Evolutionary conservation across 345 rosid genomes (phyloP).

Genomic region (Populus deltoides): DNA sequence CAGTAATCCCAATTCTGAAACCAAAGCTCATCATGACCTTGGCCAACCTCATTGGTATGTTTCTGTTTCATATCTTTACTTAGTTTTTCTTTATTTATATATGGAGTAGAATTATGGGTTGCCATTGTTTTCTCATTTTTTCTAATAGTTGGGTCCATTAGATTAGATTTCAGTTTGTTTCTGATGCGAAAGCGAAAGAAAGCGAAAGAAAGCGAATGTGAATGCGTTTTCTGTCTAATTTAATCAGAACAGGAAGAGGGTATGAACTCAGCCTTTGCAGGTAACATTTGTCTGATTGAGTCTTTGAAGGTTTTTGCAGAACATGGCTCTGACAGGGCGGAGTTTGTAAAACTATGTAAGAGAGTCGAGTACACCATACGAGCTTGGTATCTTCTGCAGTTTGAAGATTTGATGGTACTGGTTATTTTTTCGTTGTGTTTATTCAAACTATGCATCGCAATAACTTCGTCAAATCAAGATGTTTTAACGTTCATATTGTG

Average conservation of each 20-base stretch:
- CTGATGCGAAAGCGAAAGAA: background rate
- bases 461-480: constrained; percentile 16
- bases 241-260: background rate
- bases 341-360: constrained; percentile 87
- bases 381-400: constrained; percentile 94
- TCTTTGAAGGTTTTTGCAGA: constrained; percentile 39
- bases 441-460: constrained; percentile 5
- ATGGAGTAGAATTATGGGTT: background rate
- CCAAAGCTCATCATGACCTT: constrained; percentile 90
- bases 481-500: background rate
- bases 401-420: constrained; percentile 89
- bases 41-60: constrained; percentile 84
- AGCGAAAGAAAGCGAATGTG: background rate
- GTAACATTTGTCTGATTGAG: background rate
- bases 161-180: background rate
- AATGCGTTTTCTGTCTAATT: background rate
- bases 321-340: constrained; percentile 60
- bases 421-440: background rate
- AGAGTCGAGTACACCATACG: constrained; percentile 90
- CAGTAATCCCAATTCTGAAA: constrained; percentile 85
- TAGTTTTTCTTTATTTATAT: background rate
- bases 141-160: background rate
- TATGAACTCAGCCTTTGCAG: background rate
- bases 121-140: constrained; percentile 2
- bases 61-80: too few species aligned